A percentile compares a stretch with the other conserved stretches of the same genome.
These are phyloP conservation scores for Cystobasidium onofrii DNA, from an alignment of 768 basidiomycete species.

Conservation along the genomic window DNA sequence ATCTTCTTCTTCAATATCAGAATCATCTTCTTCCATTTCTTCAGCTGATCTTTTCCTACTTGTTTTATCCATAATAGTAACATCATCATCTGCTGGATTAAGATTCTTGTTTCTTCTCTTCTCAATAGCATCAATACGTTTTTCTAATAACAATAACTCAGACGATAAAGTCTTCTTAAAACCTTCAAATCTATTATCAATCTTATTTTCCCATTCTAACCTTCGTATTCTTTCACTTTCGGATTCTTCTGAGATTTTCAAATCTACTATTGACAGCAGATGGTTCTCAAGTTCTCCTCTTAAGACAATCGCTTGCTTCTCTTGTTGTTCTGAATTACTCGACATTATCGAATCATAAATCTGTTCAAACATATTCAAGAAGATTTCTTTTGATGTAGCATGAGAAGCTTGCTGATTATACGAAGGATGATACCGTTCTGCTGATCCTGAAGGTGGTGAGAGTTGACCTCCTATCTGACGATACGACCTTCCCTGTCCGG, in stretches of 20 bases:
- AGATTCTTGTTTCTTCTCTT: background rate
- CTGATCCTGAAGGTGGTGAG: background rate
- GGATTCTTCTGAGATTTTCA: background rate
- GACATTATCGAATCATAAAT: background rate
- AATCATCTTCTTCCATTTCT: slow-evolving; percentile 3
- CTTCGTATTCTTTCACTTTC: background rate
- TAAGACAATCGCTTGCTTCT: too few relatives aligned
- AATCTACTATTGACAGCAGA: background rate
- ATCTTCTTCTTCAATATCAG: background rate
- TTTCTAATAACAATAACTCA: background rate
- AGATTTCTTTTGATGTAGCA: background rate
- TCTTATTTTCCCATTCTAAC: slow-evolving; percentile 12
- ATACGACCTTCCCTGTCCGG: background rate
- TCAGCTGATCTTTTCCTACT: background rate
- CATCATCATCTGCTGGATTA: too few relatives aligned
- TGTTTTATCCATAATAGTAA: background rate
- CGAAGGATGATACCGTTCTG: too few relatives aligned
- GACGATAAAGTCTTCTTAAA: background rate
- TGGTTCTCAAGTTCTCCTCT: too few relatives aligned
- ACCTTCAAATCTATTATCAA: background rate
- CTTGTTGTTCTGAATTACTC: background rate
- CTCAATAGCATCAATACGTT: background rate
- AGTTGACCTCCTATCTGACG: background rate
- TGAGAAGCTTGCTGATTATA: background rate
- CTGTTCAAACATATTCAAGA: background rate